Evolutionary conservation across 2,329 filamentous ascomycete species (phyloP), one percentile per base, ranked within the genome.

Genomic region (Xylaria sp.): DNA sequence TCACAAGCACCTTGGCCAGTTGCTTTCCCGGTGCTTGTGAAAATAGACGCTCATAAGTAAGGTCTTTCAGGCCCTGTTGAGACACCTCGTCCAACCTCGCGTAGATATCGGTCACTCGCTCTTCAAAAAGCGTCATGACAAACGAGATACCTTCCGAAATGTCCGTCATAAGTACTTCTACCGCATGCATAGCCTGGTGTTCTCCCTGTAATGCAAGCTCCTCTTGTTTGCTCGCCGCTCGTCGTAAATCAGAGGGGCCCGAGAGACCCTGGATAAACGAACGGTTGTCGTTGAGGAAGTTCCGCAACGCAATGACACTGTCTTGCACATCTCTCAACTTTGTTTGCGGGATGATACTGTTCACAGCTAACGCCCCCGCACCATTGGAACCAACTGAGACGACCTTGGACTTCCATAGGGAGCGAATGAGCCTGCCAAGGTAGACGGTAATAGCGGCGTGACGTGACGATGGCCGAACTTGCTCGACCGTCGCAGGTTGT

Each of bases 61-160:
- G 85, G 41, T 90, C 87, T 66, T 88, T 86, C 60, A 97, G 89
- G 67, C 89, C 87, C 71, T 90, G 85, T 67, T 91, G 90, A 0
- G 90, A 86, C 0, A 85, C 81, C 3, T 92, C 91, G 8, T 94
- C 89, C 5, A 99, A 84, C 4, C 92, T 86, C 5, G 89, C 83
- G 72, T 94, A 90, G 55, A 98, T 97, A 69, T 99, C 95, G 50
- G 93, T 89, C 4, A 97, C 90, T 12, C 92, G 90, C 83, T 99
- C 95, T 72, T 98, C 95, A 69, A 98, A 98, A 1, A 99, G 85
- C 77, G 97, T 96, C 25, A 95, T 86, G 4, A 97, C 93, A 74
- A 99, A 99, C 0, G 95, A 97, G 60, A 99, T 97, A 4, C 96
- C 96, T 79, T 99, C 96, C 8, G 96, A 94, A 45, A 97, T 96